A percentile compares a stretch with the other conserved stretches of the same genome.
Evolutionary conservation across 768 basidiomycete species (phyloP).

Genomic region (Mycena amicta): DNA sequence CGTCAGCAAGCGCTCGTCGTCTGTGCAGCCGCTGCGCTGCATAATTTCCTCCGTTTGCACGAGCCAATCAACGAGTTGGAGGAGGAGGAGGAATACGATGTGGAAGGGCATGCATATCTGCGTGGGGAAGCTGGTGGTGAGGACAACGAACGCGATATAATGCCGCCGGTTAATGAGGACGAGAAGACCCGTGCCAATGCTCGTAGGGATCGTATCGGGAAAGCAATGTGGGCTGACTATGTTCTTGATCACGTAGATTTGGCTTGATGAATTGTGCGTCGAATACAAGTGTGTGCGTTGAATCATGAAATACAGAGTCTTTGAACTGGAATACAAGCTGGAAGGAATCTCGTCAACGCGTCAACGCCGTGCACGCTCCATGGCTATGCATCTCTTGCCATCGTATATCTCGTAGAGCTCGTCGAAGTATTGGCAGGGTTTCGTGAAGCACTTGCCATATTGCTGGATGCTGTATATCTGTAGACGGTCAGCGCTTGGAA

Average conservation of each 20-base stretch:
- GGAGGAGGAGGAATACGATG: constrained; percentile 6
- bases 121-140: not conserved
- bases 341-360: no score
- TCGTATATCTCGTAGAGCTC: no score
- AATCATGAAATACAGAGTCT: not conserved
- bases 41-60: constrained; percentile 28
- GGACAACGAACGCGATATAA: not conserved
- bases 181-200: not conserved
- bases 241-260: not conserved
- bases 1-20: constrained; percentile 22
- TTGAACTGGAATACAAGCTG: no score
- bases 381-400: no score
- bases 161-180: not conserved
- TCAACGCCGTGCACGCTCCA: no score
- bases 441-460: no score
- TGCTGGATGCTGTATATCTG: no score
- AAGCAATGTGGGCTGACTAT: constrained; percentile 2
- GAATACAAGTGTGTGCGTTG: no score
- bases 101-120: not conserved
- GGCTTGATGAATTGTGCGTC: no score
- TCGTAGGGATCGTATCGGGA: not conserved
- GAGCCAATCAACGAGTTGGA: constrained; percentile 4
- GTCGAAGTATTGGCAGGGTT: no score
- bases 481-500: no score
- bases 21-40: constrained; percentile 16